Evolutionary conservation across 1,284 basidiomycete genomes (phyloP).

Genomic region (Ceratobasidium sp.): DNA sequence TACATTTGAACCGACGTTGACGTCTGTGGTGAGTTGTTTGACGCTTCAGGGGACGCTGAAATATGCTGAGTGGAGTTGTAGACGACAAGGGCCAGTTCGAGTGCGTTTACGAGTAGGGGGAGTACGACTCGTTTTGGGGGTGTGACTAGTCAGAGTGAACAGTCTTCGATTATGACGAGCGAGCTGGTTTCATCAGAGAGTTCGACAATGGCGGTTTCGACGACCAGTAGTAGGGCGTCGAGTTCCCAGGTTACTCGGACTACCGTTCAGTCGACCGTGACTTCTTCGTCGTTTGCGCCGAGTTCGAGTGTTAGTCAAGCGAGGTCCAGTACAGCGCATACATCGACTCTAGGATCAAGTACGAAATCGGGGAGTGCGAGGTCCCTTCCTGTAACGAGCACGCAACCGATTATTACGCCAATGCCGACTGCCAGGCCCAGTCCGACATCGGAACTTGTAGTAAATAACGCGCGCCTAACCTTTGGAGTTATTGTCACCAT

Average conservation of each 20-base stretch:
- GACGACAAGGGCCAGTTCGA: too few relatives aligned
- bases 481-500: constrained; percentile 9
- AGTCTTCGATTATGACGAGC: too few relatives aligned
- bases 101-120: too few relatives aligned
- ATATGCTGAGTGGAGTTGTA: not conserved
- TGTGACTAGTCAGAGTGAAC: too few relatives aligned
- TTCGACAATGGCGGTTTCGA: not conserved
- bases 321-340: not conserved
- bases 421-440: not conserved
- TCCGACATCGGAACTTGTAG: not conserved
- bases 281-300: too few relatives aligned
- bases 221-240: not conserved
- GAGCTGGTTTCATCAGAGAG: too few relatives aligned
- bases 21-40: not conserved
- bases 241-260: not conserved
- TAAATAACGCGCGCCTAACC: not conserved
- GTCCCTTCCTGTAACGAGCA: not conserved
- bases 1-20: not conserved
- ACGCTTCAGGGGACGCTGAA: not conserved
- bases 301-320: not conserved
- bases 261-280: not conserved
- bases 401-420: constrained; percentile 24
- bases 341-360: not conserved
- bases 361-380: not conserved
- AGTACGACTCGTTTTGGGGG: too few relatives aligned